A percentile compares a stretch with the other conserved stretches of the same genome.
phyloP scores from a whole-genome alignment of 1,284 basidiomycete species.

The Melampsora americana region DNA sequence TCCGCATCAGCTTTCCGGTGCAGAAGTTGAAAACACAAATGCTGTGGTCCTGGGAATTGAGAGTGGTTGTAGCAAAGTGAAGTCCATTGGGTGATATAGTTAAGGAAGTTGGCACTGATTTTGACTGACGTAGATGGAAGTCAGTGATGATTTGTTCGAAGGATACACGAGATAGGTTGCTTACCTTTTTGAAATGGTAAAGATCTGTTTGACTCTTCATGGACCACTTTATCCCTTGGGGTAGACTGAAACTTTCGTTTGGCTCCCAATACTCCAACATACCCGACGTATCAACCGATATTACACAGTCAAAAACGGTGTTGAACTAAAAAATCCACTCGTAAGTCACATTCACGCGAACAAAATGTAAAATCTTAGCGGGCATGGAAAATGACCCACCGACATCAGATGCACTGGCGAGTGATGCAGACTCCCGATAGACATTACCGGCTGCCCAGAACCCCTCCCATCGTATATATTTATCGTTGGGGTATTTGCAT shows the following conservation, averaged over 20 bases:
- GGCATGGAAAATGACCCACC: conserved; percentile 60
- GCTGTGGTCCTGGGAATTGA: conserved; percentile 74
- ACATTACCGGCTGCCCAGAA: conserved; percentile 70
- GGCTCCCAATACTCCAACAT: conserved; percentile 99
- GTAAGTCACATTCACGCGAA: not conserved
- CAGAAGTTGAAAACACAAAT: conserved; percentile 90
- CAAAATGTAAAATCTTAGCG: conserved; percentile 7
- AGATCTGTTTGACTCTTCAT: conserved; percentile 88
- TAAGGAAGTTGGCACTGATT: conserved; percentile 83
- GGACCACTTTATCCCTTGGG: conserved; percentile 72
- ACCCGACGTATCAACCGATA: conserved; percentile 90
- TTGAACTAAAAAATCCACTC: conserved; percentile 66
- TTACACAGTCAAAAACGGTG: conserved; percentile 79
- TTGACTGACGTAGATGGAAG: conserved; percentile 62
- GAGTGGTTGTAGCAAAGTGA: conserved; percentile 85
- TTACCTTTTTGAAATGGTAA: conserved; percentile 96
- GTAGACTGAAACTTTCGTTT: conserved; percentile 74
- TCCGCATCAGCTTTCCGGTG: conserved; percentile 80
- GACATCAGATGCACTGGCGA: conserved; percentile 85
- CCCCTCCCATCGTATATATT: conserved; percentile 90
- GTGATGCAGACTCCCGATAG: conserved; percentile 72
- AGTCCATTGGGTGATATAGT: conserved; percentile 82
- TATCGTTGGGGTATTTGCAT: conserved; percentile 70
- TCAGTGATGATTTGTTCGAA: not conserved
- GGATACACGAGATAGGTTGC: not conserved